Percentiles rank a stretch among this genome's conserved stretches.
Conservation (phyloP, 352 stramenopile species). For the Phytophthora pinifolia region DNA sequence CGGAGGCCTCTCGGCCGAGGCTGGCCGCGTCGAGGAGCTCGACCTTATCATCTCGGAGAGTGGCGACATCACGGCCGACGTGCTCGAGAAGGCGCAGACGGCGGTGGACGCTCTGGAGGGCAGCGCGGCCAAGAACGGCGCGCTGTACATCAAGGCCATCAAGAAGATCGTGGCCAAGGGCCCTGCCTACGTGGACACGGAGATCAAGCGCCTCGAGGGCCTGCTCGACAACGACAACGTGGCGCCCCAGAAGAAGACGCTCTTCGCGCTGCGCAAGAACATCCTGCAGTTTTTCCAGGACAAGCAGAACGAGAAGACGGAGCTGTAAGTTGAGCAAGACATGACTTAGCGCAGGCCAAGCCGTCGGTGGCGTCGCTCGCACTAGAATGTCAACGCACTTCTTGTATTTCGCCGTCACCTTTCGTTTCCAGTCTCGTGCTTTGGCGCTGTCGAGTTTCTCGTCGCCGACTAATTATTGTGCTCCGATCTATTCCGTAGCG, state of each 20-base stretch:
- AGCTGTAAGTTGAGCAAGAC: constrained; percentile 29
- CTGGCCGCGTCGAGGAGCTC: constrained; percentile 81
- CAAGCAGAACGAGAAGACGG: constrained; percentile 43
- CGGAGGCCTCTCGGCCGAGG: constrained; percentile 67
- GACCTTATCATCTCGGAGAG: constrained; percentile 82
- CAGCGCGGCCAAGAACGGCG: constrained; percentile 70
- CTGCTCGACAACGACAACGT: constrained; percentile 86
- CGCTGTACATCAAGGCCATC: constrained; percentile 89
- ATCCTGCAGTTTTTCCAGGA: constrained; percentile 80
- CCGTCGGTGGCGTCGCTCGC: constrained; percentile 12
- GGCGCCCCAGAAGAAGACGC: constrained; percentile 84
- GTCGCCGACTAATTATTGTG: constrained; percentile 19
- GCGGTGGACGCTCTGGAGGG: constrained; percentile 71
- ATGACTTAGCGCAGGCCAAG: constrained; percentile 10
- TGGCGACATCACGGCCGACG: constrained; percentile 61
- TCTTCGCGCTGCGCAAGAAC: constrained; percentile 90
- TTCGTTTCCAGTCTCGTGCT: constrained; percentile 2
- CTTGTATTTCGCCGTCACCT: too few species aligned
- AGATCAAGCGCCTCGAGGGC: constrained; percentile 82
- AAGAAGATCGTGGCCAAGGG: constrained; percentile 92
- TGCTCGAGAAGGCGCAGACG: constrained; percentile 75
- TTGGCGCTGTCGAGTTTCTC: constrained; percentile 14
- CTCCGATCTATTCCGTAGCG: constrained; percentile 29
- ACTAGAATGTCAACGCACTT: constrained; percentile 31
- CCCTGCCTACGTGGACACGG: constrained; percentile 73